A percentile compares a stretch with the other conserved stretches of the same genome.
Evolutionary conservation across 805 yeast species (phyloP).

Genomic region (Zygosaccharomyces bisporus): DNA sequence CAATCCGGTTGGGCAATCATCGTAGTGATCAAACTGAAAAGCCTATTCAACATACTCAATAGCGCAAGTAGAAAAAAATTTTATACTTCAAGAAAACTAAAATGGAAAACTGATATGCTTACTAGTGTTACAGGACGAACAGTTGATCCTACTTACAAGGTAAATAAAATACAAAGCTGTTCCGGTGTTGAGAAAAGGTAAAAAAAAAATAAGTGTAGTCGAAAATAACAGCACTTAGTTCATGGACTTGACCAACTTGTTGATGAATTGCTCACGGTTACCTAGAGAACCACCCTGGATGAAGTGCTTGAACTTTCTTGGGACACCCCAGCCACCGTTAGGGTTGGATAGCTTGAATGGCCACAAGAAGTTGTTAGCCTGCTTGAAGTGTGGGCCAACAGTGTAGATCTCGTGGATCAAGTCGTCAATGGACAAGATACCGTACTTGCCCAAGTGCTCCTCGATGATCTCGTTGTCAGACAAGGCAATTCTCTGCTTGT

Average conservation of each 20-base stretch:
- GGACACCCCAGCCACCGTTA: slow-evolving; percentile 96
- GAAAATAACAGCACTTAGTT: slow-evolving; percentile 49
- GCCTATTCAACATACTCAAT: no score
- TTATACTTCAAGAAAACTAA: background rate
- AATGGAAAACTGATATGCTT: background rate
- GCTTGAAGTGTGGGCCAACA: slow-evolving; percentile 98
- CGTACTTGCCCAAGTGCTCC: slow-evolving; percentile 85
- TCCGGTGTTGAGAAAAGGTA: background rate
- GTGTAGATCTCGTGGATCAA: slow-evolving; percentile 94
- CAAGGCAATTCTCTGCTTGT: slow-evolving; percentile 91
- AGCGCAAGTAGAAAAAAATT: background rate
- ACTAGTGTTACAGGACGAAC: slow-evolving; percentile 1
- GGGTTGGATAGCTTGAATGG: slow-evolving; percentile 97
- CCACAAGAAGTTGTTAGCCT: slow-evolving; percentile 97
- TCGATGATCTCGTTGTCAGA: slow-evolving; percentile 86
- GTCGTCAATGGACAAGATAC: slow-evolving; percentile 88
- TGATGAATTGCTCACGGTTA: slow-evolving; percentile 95
- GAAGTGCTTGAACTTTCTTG: slow-evolving; percentile 95
- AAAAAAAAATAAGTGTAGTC: background rate
- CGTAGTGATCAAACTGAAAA: no score
- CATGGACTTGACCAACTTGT: slow-evolving; percentile 91
- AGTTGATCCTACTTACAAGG: slow-evolving; percentile 4
- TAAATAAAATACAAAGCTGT: slow-evolving; percentile 7
- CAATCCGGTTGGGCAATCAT: no score
- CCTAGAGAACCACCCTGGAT: slow-evolving; percentile 98